A percentile compares a stretch with the other conserved stretches of the same genome.
These are phyloP conservation scores for Diospyros kaki DNA, from an alignment of 148 eudicot species.

Conservation along the genomic window DNA sequence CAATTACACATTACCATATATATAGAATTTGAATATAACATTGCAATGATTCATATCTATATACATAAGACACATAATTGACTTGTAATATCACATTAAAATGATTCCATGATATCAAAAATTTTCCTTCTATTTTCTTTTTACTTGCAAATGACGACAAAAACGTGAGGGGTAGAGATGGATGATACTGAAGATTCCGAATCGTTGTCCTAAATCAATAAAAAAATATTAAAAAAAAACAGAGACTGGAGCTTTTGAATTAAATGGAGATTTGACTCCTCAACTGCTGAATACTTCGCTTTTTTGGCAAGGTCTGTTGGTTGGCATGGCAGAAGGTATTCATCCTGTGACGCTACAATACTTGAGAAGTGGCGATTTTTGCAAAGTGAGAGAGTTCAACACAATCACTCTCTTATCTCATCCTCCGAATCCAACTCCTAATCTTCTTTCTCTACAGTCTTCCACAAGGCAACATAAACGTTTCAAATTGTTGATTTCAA, in stretches of 20 bases:
- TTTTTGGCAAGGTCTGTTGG: slow-evolving; percentile 42
- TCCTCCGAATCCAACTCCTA: slow-evolving; percentile 86
- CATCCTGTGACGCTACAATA: slow-evolving; percentile 64
- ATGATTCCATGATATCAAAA: no score
- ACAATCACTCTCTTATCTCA: slow-evolving; percentile 60
- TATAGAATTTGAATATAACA: no score
- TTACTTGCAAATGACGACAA: no score
- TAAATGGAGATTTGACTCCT: neutral
- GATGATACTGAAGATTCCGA: no score
- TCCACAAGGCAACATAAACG: slow-evolving; percentile 72
- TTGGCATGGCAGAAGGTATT: slow-evolving; percentile 69
- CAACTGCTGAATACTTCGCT: slow-evolving; percentile 16
- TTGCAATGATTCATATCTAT: no score
- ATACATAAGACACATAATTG: no score
- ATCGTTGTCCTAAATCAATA: no score
- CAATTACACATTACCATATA: no score
- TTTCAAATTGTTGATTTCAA: slow-evolving; percentile 70
- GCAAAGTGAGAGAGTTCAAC: slow-evolving; percentile 56
- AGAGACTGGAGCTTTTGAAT: neutral
- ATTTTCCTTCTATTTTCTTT: no score
- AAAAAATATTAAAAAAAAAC: no score
- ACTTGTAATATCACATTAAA: no score
- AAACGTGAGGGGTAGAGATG: no score
- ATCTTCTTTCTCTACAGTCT: slow-evolving; percentile 48
- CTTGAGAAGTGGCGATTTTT: slow-evolving; percentile 74